phyloP scores from a whole-genome alignment of 1,139 yeast species.

The Protomyces arabidopsidicola region DNA sequence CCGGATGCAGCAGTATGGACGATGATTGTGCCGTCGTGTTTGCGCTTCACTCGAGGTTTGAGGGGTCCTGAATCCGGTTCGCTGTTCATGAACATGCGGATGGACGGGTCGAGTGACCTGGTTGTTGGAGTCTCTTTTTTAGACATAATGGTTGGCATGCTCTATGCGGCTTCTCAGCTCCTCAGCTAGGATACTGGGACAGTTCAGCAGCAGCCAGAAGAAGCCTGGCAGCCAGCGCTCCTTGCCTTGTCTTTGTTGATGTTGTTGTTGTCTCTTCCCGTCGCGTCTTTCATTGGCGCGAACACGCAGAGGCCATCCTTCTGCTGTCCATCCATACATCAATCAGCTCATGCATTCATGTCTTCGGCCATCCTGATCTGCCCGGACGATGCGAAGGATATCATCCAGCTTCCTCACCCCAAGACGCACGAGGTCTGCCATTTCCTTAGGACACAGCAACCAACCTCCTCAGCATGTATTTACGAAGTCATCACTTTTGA shows the following conservation, averaged over 20 bases:
- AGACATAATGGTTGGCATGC: too few relatives aligned
- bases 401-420: slow-evolving; percentile 12
- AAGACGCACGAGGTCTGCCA: slow-evolving; percentile 7
- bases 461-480: background rate
- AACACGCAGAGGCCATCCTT: too few relatives aligned
- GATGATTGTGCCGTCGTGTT: background rate
- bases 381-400: slow-evolving; percentile 9
- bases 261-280: too few relatives aligned
- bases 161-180: too few relatives aligned
- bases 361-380: background rate
- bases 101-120: background rate
- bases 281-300: too few relatives aligned
- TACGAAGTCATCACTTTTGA: slow-evolving; percentile 8
- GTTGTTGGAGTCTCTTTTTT: too few relatives aligned
- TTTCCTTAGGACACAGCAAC: background rate
- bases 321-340: too few relatives aligned
- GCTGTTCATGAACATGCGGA: background rate
- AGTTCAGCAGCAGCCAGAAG: too few relatives aligned
- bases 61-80: background rate
- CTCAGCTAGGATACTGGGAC: too few relatives aligned
- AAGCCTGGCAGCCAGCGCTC: too few relatives aligned
- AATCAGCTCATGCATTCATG: background rate
- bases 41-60: background rate
- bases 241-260: too few relatives aligned
- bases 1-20: background rate